Base-by-base conservation (phyloP, 768 basidiomycete genomes). In the Tephrocybe sp. region DNA sequence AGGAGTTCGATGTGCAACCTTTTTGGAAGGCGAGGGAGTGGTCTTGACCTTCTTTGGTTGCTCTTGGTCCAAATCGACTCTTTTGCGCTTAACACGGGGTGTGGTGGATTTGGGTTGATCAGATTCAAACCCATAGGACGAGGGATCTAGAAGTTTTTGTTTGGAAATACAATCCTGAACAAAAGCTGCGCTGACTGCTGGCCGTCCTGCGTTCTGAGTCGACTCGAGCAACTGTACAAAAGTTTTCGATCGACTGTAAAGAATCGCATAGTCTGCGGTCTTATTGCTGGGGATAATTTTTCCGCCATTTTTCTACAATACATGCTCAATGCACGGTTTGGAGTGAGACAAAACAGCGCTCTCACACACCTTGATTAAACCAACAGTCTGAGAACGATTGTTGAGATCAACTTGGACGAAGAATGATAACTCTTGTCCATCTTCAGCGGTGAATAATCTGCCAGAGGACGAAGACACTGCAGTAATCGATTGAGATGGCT, bases 381-480 rank as follows among this genome's bases (percentile, higher is more conserved):
- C 68, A 19, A 84, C 74, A 22, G 84, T 61, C 0, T 69, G 64
- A 13, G 70, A 66, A 19, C 87, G 74, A 44, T 79, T 78, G 39
- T 74, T 73, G 1, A 85, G 69, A 56, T 85, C 84, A n/a, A 88
- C 70, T 60, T 87, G 84, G 32, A 89, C 82, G 56, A 80, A 87
- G 56, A 89, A 87, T 11, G 68, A 62, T 40, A 83, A 58, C 0
- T 76, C 68, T 45, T 66, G 59, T 3, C 80, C 84, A 31, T 67
- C 60, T 19, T 64, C 61, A 0, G 66, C 65, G 19, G 61, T 64
- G 50, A 87, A 86, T 19, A 85, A 60, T 39, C 69, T 66, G 20
- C 62, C 62, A 16, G 39, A 46, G 35, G 50, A 54, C 49, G 52
- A 49, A n/a, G 58, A 40, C 14, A 47, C 48, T 49, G 39, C 41